Percentiles rank a stretch among this genome's conserved stretches.
phyloP scores from a whole-genome alignment of 108 stramenopile species.

The Cyclostephanos invisitatus region DNA sequence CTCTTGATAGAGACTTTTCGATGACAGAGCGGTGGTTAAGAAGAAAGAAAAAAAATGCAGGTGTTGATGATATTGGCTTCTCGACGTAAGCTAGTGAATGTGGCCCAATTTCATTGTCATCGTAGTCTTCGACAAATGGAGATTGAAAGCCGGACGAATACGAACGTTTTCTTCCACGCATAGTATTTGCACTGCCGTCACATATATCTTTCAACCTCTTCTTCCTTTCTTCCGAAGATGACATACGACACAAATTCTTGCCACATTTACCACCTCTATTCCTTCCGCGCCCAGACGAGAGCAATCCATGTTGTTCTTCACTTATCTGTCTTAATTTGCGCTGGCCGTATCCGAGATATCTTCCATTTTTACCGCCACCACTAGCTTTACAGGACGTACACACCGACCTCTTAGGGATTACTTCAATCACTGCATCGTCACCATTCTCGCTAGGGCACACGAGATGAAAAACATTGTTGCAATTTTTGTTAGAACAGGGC shows the following conservation, averaged over 20 bases:
- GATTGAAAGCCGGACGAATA: conserved; percentile 42
- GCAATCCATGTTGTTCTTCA: not conserved
- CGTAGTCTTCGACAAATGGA: conserved; percentile 45
- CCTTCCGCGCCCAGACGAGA: conserved; percentile 13
- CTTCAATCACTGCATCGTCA: conserved; percentile 1
- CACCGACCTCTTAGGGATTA: conserved; percentile 2
- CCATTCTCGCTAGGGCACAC: conserved; percentile 15
- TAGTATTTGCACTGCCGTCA: not conserved
- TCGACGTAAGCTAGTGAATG: conserved; percentile 37
- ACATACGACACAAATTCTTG: conserved; percentile 4
- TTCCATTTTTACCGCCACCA: not conserved
- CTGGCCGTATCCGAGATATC: conserved; percentile 4
- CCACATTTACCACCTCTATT: conserved; percentile 32
- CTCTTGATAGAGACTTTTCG: conserved; percentile 60
- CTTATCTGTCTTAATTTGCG: not conserved
- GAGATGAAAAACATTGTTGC: conserved; percentile 13
- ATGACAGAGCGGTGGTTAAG: conserved; percentile 68
- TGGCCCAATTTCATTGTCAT: conserved; percentile 40
- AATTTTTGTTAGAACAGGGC: conserved; percentile 16
- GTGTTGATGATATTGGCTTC: conserved; percentile 37
- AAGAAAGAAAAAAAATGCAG: conserved; percentile 57
- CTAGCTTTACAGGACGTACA: conserved; percentile 12
- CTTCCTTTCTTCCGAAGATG: conserved; percentile 18
- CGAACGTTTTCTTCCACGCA: not conserved
- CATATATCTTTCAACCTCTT: not conserved